A percentile compares a stretch with the other conserved stretches of the same genome.
phyloP scores from a whole-genome alignment of 345 rosid species.

The Camelina sativa region DNA sequence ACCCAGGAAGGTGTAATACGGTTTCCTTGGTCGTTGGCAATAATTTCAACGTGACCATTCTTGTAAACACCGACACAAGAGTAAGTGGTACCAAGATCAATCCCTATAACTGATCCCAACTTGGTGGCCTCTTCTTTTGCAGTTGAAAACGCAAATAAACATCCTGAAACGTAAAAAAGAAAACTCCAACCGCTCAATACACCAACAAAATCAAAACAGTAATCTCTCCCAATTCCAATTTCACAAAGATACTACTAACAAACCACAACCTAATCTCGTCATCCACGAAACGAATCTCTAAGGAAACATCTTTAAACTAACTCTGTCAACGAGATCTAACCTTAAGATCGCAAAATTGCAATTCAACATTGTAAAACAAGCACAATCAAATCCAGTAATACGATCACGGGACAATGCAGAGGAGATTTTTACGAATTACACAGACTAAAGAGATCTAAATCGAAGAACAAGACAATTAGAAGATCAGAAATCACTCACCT shows the following conservation, averaged over 20 bases:
- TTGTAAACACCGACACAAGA: constrained; percentile 61
- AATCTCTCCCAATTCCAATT: neutral
- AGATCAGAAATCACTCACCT: constrained; percentile 29
- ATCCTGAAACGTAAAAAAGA: constrained; percentile 41
- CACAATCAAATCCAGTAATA: neutral
- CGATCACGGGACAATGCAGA: constrained; percentile 17
- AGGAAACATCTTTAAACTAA: neutral
- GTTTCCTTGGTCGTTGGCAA: constrained; percentile 68
- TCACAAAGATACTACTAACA: neutral
- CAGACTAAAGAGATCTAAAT: neutral
- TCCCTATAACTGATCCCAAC: constrained; percentile 62
- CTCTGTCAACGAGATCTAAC: constrained; percentile 26
- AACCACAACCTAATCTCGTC: neutral
- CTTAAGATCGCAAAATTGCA: neutral
- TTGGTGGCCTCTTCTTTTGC: constrained; percentile 64
- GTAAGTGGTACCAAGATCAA: constrained; percentile 54
- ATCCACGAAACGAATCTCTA: neutral
- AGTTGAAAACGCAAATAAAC: constrained; percentile 53
- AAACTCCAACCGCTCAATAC: neutral
- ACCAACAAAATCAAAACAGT: neutral
- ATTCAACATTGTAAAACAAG: neutral
- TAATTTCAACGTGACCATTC: constrained; percentile 62
- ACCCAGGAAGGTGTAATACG: constrained; percentile 72
- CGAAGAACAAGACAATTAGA: neutral
- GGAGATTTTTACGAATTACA: too few species aligned